These are phyloP conservation scores for Conringia planisiliqua DNA, from an alignment of 345 rosid species.

Conservation along the genomic window DNA sequence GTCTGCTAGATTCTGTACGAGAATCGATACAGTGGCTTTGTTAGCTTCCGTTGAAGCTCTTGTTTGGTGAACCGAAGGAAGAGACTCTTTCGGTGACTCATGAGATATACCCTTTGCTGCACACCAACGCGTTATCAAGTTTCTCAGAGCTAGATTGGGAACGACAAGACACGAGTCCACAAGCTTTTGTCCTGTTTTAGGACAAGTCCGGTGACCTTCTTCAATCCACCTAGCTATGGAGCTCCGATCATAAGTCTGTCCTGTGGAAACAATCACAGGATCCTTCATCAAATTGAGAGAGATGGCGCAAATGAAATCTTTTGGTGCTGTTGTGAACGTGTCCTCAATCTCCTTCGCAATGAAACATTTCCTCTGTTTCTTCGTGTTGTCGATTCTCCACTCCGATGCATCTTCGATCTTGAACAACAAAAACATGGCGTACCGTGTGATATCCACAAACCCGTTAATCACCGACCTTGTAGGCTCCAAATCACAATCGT, in stretches of 20 bases:
- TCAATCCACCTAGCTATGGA: neutral
- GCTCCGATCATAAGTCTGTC: neutral
- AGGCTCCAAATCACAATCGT: neutral
- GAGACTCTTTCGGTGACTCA: slow-evolving; percentile 15
- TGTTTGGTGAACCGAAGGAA: slow-evolving; percentile 46
- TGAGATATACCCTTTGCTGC: neutral
- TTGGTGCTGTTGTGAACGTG: neutral
- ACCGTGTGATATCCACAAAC: neutral
- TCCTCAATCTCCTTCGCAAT: neutral
- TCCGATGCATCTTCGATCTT: neutral
- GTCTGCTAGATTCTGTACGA: slow-evolving; percentile 50
- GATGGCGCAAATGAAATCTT: neutral
- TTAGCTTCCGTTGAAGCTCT: slow-evolving; percentile 69
- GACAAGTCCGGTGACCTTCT: neutral
- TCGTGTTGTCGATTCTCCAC: neutral
- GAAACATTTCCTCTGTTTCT: neutral
- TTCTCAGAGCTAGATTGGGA: neutral
- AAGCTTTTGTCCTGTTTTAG: neutral
- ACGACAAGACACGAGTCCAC: neutral
- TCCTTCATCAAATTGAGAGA: neutral
- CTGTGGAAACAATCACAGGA: neutral
- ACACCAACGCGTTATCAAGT: neutral
- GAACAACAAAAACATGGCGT: neutral
- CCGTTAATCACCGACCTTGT: neutral
- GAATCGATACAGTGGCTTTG: slow-evolving; percentile 57